A percentile compares a stretch with the other conserved stretches of the same genome.
Conservation (phyloP, 495 filamentous ascomycete genomes). For the Aspergillus carlsbadensis region DNA sequence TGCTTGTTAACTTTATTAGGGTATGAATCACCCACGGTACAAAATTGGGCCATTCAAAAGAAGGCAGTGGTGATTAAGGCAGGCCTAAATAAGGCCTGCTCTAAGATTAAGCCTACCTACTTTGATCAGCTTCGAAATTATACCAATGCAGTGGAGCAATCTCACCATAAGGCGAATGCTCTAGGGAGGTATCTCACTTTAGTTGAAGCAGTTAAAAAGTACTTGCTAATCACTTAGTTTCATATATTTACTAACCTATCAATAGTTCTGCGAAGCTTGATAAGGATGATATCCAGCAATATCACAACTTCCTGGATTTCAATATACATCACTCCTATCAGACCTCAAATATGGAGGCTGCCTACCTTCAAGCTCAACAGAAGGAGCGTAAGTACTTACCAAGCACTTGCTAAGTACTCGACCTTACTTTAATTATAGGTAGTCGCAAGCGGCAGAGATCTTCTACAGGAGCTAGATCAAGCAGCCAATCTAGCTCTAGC, state of each 20-base stretch:
- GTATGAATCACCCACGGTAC: too few species aligned
- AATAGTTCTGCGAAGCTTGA: slow-evolving; percentile 13
- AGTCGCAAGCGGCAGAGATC: neutral
- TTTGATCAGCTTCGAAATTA: slow-evolving; percentile 6
- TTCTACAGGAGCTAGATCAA: too few species aligned
- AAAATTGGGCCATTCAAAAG: neutral
- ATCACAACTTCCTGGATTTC: neutral
- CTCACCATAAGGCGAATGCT: slow-evolving; percentile 12
- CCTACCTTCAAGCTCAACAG: slow-evolving; percentile 6
- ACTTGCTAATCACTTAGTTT: neutral
- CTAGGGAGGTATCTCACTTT: slow-evolving; percentile 6
- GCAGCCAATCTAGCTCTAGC: too few species aligned
- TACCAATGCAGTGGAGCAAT: slow-evolving; percentile 17
- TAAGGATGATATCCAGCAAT: slow-evolving; percentile 7
- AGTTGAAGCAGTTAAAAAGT: slow-evolving; percentile 12
- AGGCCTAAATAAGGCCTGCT: slow-evolving; percentile 12
- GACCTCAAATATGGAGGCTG: slow-evolving; percentile 8
- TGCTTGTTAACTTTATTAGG: too few species aligned
- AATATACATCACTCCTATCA: slow-evolving; percentile 8
- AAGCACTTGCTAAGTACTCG: neutral
- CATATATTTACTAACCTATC: neutral
- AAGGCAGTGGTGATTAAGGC: slow-evolving; percentile 8
- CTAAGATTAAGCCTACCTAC: slow-evolving; percentile 9
- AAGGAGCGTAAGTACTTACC: slow-evolving; percentile 4
- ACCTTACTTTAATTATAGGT: too few species aligned